Conservation (phyloP, 2,329 filamentous ascomycete species). For the Tolypocladium tundrense region DNA sequence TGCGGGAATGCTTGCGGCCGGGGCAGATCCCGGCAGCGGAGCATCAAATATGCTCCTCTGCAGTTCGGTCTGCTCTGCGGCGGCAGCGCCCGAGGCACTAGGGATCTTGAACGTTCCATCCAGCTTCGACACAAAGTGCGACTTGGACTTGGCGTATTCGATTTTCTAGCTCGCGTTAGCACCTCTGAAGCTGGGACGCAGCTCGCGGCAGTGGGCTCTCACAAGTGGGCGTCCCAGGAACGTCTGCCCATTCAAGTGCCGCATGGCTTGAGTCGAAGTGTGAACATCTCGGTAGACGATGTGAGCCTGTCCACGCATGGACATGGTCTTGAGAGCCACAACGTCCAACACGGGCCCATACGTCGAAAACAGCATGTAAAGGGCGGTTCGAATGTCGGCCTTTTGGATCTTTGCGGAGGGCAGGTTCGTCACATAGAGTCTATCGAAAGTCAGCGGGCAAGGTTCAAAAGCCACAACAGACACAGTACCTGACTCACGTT, state of each 20-base stretch:
- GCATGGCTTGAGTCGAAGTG: slow-evolving; percentile 88
- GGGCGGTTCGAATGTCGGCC: slow-evolving; percentile 69
- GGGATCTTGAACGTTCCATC: slow-evolving; percentile 81
- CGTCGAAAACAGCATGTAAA: slow-evolving; percentile 91
- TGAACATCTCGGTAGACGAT: slow-evolving; percentile 83
- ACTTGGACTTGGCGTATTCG: slow-evolving; percentile 81
- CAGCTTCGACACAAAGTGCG: slow-evolving; percentile 78
- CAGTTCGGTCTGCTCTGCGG: slow-evolving; percentile 58
- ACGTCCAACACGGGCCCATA: slow-evolving; percentile 90
- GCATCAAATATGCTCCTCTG: slow-evolving; percentile 75
- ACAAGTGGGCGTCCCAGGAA: slow-evolving; percentile 84
- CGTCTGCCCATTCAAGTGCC: slow-evolving; percentile 72
- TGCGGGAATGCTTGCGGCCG: slow-evolving; percentile 29
- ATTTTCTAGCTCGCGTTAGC: slow-evolving; percentile 57
- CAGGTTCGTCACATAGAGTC: slow-evolving; percentile 82
- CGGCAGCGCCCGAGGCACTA: slow-evolving; percentile 37
- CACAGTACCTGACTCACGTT: slow-evolving; percentile 44
- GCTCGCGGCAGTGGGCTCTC: slow-evolving; percentile 20
- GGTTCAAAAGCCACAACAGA: not conserved
- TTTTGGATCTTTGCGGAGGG: slow-evolving; percentile 83
- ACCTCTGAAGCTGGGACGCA: not conserved
- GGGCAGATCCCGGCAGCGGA: slow-evolving; percentile 40
- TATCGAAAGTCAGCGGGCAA: slow-evolving; percentile 22
- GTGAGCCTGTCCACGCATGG: slow-evolving; percentile 95
- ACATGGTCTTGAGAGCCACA: slow-evolving; percentile 75